Evolutionary conservation across 1,139 yeast species (phyloP), one percentile per base, ranked within the genome.

Genomic region (Scheffersomyces stambukii): DNA sequence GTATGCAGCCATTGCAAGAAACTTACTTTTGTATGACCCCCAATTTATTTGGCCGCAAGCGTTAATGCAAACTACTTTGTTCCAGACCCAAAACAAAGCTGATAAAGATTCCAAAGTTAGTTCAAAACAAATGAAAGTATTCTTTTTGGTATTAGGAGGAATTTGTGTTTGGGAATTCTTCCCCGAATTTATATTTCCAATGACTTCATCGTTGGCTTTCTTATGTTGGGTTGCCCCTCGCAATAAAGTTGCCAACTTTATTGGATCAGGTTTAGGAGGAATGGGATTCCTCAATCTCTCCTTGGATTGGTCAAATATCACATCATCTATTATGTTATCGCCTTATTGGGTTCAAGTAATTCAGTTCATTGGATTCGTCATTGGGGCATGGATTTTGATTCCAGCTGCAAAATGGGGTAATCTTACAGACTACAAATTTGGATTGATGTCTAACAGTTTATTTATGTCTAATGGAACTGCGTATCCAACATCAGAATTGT

Each of bases 261-360:
- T 66, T 13, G 73, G 73, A 3, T 59, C 70, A 19, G 74, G 73
- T 1, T 38, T 66, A 18, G 73, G 72, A 6, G 73, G 73, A 7
- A 55, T 64, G 57, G 73, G 73, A 7, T 35, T 67, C 13, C 37
- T 66, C 25, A 66, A 67, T 37, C 40, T 66, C 14, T 50, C 71
- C 1, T 46, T 67, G 19, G 73, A 67, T 36, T 67, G 74, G 73
- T 57, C 71, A 23, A 67, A 66, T 33, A 59, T 67, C 25, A 63
- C 72, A 3, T 64, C 71, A 0, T 35, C 52, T 2, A 65, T 66
- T 16, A 60, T 67, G 71, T 36, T 66, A 12, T 57, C 50, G 43
- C 73, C 73, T 3, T 67, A 65, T 41, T 65, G 70, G 70, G 57
- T 69, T 8, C 69, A 64, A 28, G 57, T 59, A n/a, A 50, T 66